phyloP scores from a whole-genome alignment of 2,329 filamentous ascomycete species.

The Hansfordia pulvinata region DNA sequence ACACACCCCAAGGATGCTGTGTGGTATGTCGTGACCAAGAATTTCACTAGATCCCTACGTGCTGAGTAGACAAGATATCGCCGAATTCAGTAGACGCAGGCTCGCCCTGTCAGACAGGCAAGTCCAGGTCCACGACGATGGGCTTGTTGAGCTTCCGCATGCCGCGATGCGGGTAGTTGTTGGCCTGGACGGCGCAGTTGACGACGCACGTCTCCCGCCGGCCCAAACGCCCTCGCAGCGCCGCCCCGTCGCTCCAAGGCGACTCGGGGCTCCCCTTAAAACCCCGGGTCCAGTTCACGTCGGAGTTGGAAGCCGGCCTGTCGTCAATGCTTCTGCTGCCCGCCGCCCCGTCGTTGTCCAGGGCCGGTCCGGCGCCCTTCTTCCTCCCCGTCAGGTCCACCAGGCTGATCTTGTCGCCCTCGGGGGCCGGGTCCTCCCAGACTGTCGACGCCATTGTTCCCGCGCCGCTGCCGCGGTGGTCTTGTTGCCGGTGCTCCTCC shows the following conservation, averaged over 20 bases:
- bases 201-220: constrained; percentile 62
- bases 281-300: constrained; percentile 17
- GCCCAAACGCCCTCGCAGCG: constrained; percentile 25
- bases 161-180: constrained; percentile 46
- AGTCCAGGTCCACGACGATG: constrained; percentile 69
- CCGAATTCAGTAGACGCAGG: too few relatives aligned
- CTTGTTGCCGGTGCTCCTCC: too few relatives aligned
- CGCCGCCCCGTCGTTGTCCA: constrained; percentile 38
- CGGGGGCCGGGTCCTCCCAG: constrained; percentile 47
- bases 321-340: constrained; percentile 13
- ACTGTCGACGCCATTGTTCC: constrained; percentile 16
- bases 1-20: too few relatives aligned
- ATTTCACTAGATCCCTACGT: too few relatives aligned
- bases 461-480: too few relatives aligned
- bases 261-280: constrained; percentile 27
- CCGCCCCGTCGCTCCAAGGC: constrained; percentile 23
- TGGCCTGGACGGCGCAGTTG: constrained; percentile 65
- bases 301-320: background rate
- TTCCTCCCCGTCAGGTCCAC: constrained; percentile 48
- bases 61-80: too few relatives aligned
- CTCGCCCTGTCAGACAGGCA: constrained; percentile 55
- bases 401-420: constrained; percentile 44
- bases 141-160: constrained; percentile 62
- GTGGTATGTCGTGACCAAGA: too few relatives aligned
- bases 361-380: constrained; percentile 21